These are phyloP conservation scores for Pleurotus ostreatus DNA, from an alignment of 768 basidiomycete genomes.

Conservation along the genomic window DNA sequence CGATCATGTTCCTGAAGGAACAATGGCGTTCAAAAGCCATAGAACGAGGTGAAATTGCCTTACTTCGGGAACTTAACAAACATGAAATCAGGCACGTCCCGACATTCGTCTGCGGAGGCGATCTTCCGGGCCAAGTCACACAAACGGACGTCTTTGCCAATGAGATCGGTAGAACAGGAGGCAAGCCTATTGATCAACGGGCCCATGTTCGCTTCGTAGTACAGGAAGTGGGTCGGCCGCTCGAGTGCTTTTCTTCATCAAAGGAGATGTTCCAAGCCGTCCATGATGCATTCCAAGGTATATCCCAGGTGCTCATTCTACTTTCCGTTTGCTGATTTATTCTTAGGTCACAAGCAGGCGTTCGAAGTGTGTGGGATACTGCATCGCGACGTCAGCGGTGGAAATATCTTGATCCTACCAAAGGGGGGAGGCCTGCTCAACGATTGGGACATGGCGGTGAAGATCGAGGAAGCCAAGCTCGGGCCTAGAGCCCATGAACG, in stretches of 20 bases:
- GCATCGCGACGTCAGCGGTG: slow-evolving; percentile 10
- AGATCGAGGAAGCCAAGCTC: neutral
- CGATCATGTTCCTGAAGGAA: slow-evolving; percentile 22
- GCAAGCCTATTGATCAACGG: neutral
- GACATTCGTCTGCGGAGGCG: slow-evolving; percentile 21
- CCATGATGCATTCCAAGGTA: slow-evolving; percentile 14
- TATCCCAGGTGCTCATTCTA: neutral
- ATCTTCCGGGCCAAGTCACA: slow-evolving; percentile 16
- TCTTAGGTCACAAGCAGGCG: slow-evolving; percentile 10
- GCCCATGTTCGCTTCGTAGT: neutral
- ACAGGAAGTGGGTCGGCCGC: neutral
- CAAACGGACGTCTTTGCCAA: slow-evolving; percentile 9
- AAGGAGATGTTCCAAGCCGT: slow-evolving; percentile 11
- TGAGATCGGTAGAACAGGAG: slow-evolving; percentile 8
- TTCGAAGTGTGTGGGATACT: slow-evolving; percentile 4
- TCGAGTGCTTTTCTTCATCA: neutral
- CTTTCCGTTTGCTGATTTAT: neutral
- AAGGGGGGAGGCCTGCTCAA: slow-evolving; percentile 8
- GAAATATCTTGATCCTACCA: slow-evolving; percentile 2
- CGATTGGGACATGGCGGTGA: slow-evolving; percentile 9
- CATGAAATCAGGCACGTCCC: slow-evolving; percentile 19
- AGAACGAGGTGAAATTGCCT: slow-evolving; percentile 14
- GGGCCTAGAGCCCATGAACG: neutral
- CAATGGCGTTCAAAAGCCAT: slow-evolving; percentile 17
- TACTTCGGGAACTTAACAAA: slow-evolving; percentile 12